A percentile compares a stretch with the other conserved stretches of the same genome.
Evolutionary conservation across 768 basidiomycete genomes (phyloP).

Genomic region (Austroboletus eburneus): DNA sequence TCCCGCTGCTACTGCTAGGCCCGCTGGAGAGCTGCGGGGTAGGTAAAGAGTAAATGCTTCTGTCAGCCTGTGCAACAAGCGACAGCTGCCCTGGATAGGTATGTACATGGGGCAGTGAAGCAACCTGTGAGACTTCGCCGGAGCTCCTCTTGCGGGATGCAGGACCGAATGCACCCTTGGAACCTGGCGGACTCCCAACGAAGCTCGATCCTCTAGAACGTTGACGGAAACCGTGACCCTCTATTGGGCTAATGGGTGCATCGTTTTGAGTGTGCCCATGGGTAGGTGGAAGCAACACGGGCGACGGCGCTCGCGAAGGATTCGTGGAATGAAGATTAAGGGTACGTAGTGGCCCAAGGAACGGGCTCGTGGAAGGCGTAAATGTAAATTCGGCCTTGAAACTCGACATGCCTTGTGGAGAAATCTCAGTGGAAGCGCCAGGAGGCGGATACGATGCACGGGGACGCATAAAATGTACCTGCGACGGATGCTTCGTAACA

Average conservation of each 20-base stretch:
- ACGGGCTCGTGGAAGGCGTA: slow-evolving; percentile 76
- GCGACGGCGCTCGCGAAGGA: slow-evolving; percentile 68
- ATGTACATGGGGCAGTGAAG: slow-evolving; percentile 27
- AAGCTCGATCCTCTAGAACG: slow-evolving; percentile 29
- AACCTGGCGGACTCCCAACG: slow-evolving; percentile 36
- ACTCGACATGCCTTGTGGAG: slow-evolving; percentile 21
- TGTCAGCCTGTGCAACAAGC: slow-evolving; percentile 24
- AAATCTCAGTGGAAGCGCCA: slow-evolving; percentile 28
- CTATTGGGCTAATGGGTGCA: slow-evolving; percentile 32
- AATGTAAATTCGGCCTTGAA: slow-evolving; percentile 36
- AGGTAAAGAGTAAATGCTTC: slow-evolving; percentile 34
- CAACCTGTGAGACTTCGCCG: slow-evolving; percentile 29
- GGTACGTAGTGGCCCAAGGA: slow-evolving; percentile 72
- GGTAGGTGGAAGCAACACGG: slow-evolving; percentile 60
- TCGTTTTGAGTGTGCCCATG: slow-evolving; percentile 23
- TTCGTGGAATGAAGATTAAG: slow-evolving; percentile 70
- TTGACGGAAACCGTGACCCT: slow-evolving; percentile 26
- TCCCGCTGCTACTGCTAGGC: slow-evolving; percentile 54
- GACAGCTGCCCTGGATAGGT: slow-evolving; percentile 33
- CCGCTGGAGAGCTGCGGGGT: slow-evolving; percentile 65
- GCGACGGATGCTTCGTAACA: slow-evolving; percentile 27
- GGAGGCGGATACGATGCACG: slow-evolving; percentile 23
- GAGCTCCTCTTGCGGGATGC: slow-evolving; percentile 29
- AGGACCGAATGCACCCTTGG: slow-evolving; percentile 25
- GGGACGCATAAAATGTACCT: slow-evolving; percentile 23